Evolutionary conservation across 495 filamentous ascomycete genomes (phyloP).

Genomic region (Talaromyces trachyspermus): DNA sequence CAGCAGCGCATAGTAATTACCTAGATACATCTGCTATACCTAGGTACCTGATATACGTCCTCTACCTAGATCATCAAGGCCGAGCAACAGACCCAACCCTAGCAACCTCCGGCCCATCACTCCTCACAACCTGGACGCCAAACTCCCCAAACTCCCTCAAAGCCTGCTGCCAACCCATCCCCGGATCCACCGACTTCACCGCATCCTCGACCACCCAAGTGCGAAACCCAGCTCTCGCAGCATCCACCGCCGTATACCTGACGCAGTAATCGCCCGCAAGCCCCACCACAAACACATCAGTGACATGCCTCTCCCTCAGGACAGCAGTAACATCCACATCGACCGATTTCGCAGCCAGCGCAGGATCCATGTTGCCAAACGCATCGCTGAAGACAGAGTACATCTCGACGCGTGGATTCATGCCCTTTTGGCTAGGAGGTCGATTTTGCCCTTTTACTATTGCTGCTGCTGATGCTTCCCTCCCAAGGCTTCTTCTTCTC

Average conservation of each 20-base stretch:
- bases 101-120: constrained; percentile 38
- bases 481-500: no score
- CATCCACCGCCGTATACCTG: constrained; percentile 68
- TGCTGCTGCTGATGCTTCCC: no score
- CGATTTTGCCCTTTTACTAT: constrained; percentile 42
- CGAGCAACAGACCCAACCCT: constrained; percentile 25
- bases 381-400: constrained; percentile 82
- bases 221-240: constrained; percentile 64
- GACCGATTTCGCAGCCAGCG: constrained; percentile 33
- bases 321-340: constrained; percentile 51
- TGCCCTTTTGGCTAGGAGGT: constrained; percentile 73
- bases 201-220: constrained; percentile 74
- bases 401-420: constrained; percentile 71
- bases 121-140: constrained; percentile 46
- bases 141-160: constrained; percentile 47
- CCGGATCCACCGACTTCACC: constrained; percentile 59
- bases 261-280: constrained; percentile 90
- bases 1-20: no score
- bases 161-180: constrained; percentile 46
- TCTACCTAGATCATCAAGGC: no score
- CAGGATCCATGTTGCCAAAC: constrained; percentile 47
- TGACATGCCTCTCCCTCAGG: constrained; percentile 52
- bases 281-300: constrained; percentile 75
- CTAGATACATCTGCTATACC: no score
- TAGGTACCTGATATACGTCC: no score